These are phyloP conservation scores for Fagus crenata DNA, from an alignment of 306 rosid species.

Conservation along the genomic window DNA sequence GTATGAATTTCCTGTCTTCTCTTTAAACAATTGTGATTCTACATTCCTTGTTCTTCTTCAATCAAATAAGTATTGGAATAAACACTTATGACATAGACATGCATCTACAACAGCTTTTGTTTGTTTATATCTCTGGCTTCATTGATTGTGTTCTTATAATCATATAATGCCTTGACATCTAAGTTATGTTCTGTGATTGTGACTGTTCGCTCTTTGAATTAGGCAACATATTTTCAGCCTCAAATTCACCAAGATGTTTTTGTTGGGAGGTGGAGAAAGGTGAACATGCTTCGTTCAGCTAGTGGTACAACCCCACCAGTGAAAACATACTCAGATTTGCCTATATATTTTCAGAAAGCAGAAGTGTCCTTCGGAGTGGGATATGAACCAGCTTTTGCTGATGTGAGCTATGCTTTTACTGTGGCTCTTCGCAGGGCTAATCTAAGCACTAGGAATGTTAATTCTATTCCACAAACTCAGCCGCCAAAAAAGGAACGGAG, in stretches of 20 bases:
- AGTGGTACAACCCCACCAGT: constrained; percentile 96
- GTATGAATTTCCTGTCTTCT: not conserved
- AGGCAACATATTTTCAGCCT: constrained; percentile 99
- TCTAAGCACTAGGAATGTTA: constrained; percentile 56
- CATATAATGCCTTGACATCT: not conserved
- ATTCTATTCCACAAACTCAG: constrained; percentile 51
- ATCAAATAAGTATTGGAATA: not conserved
- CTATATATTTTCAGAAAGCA: constrained; percentile 72
- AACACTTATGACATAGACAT: not conserved
- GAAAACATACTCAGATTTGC: constrained; percentile 81
- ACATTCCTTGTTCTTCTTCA: not conserved
- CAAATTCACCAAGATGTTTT: constrained; percentile 82
- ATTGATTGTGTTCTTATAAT: constrained; percentile 7
- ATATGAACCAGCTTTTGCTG: constrained; percentile 91
- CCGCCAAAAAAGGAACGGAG: constrained; percentile 87
- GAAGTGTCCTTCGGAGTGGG: constrained; percentile 95
- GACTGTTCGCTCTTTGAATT: constrained; percentile 39
- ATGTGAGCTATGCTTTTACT: constrained; percentile 87
- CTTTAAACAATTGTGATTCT: not conserved
- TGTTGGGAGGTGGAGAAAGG: constrained; percentile 97
- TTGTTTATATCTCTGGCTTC: not conserved
- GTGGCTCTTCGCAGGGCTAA: constrained; percentile 98
- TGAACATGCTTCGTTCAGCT: constrained; percentile 91
- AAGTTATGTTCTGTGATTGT: constrained; percentile 31
- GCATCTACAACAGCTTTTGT: constrained; percentile 8